A percentile compares a stretch with the other conserved stretches of the same genome.
These are phyloP conservation scores for Exophiala alcalophila DNA, from an alignment of 2,329 filamentous ascomycete genomes.

Conservation along the genomic window DNA sequence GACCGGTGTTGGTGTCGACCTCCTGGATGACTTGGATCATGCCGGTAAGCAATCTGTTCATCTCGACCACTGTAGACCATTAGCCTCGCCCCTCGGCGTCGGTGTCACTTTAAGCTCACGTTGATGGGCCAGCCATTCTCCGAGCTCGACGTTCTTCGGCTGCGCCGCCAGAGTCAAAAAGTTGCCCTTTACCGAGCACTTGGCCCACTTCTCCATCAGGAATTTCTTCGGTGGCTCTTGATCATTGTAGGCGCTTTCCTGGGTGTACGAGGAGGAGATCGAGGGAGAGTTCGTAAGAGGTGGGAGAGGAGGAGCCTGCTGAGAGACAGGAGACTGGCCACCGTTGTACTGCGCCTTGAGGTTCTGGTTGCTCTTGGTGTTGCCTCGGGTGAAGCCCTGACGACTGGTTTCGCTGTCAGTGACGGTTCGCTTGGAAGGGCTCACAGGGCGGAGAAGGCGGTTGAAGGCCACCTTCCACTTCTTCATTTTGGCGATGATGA, in stretches of 20 bases:
- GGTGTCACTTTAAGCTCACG: slow-evolving; percentile 51
- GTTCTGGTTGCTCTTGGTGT: slow-evolving; percentile 45
- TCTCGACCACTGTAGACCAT: slow-evolving; percentile 72
- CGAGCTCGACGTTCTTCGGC: slow-evolving; percentile 88
- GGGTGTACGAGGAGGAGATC: slow-evolving; percentile 38
- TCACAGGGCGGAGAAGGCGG: slow-evolving; percentile 20
- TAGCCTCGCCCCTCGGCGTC: slow-evolving; percentile 9
- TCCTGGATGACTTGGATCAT: slow-evolving; percentile 88
- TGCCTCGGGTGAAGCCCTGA: slow-evolving; percentile 49
- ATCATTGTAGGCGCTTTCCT: slow-evolving; percentile 39
- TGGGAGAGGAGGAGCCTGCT: slow-evolving; percentile 34
- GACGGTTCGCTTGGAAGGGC: slow-evolving; percentile 24
- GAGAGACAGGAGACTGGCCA: slow-evolving; percentile 33
- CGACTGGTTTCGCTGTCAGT: slow-evolving; percentile 39
- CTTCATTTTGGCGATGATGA: slow-evolving; percentile 9
- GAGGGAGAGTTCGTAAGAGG: slow-evolving; percentile 41
- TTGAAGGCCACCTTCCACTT: slow-evolving; percentile 18
- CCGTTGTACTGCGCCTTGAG: slow-evolving; percentile 33
- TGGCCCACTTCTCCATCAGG: slow-evolving; percentile 58
- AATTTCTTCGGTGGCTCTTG: slow-evolving; percentile 50
- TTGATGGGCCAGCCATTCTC: slow-evolving; percentile 95
- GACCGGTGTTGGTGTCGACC: slow-evolving; percentile 70
- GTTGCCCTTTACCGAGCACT: slow-evolving; percentile 92
- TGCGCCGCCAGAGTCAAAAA: slow-evolving; percentile 93
- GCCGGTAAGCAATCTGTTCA: slow-evolving; percentile 83